phyloP scores from a whole-genome alignment of 2,329 filamentous ascomycete genomes.

The Fusarium dlaminii region DNA sequence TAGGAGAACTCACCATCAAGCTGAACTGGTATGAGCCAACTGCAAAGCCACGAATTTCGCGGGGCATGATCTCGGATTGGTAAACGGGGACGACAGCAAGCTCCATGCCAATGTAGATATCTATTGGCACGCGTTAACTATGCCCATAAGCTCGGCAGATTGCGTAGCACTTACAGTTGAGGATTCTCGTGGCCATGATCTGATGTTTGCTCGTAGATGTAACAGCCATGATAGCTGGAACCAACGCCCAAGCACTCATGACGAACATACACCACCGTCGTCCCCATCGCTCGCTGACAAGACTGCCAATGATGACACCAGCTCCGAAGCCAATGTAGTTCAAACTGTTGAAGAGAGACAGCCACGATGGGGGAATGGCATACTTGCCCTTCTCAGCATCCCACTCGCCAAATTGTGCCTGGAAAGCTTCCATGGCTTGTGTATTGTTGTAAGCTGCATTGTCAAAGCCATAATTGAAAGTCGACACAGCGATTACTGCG shows the following conservation, averaged over 20 bases:
- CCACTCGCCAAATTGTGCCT: slow-evolving; percentile 46
- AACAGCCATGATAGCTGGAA: slow-evolving; percentile 32
- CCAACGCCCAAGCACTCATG: slow-evolving; percentile 49
- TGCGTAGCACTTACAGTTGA: slow-evolving; percentile 15
- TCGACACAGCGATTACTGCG: slow-evolving; percentile 47
- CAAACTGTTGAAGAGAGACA: slow-evolving; percentile 50
- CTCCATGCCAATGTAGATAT: slow-evolving; percentile 39
- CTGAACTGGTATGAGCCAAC: slow-evolving; percentile 49
- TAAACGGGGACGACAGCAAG: slow-evolving; percentile 45
- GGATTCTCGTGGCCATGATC: slow-evolving; percentile 36
- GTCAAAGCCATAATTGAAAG: slow-evolving; percentile 54
- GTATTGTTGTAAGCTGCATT: slow-evolving; percentile 49
- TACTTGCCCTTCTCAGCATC: slow-evolving; percentile 39
- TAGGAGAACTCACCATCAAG: slow-evolving; percentile 32
- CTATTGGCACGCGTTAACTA: not conserved
- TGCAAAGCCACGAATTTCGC: slow-evolving; percentile 48
- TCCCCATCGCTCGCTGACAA: slow-evolving; percentile 39
- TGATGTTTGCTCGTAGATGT: slow-evolving; percentile 36
- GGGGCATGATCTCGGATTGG: slow-evolving; percentile 45
- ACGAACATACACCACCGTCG: slow-evolving; percentile 45
- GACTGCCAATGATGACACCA: slow-evolving; percentile 38
- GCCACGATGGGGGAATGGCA: slow-evolving; percentile 44
- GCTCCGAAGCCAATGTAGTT: slow-evolving; percentile 49
- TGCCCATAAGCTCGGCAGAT: not conserved
- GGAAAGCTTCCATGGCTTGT: slow-evolving; percentile 50